Conservation (phyloP, 129 eudicot species). For the Artemisia annua region DNA sequence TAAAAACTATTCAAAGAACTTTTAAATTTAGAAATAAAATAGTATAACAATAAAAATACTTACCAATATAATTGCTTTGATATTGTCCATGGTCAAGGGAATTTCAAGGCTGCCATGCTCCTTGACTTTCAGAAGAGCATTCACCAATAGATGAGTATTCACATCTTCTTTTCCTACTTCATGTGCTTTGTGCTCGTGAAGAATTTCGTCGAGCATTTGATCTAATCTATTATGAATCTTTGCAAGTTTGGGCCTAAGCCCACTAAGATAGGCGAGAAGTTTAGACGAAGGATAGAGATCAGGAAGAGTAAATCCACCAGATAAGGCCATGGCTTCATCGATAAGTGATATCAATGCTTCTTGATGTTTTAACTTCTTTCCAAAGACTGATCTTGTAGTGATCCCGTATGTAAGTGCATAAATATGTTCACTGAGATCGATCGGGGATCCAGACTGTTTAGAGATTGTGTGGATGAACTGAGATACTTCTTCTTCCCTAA, state of each 20-base stretch:
- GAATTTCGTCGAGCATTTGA: conserved; percentile 32
- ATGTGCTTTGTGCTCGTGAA: conserved; percentile 27
- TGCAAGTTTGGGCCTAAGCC: conserved; percentile 33
- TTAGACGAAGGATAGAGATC: conserved; percentile 41
- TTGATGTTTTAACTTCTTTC: conserved; percentile 31
- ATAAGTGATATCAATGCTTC: conserved; percentile 26
- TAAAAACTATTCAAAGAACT: not conserved
- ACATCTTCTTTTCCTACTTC: conserved; percentile 24
- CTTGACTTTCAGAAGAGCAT: conserved; percentile 31
- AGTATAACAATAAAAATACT: not conserved
- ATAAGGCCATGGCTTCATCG: conserved; percentile 18
- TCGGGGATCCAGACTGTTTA: conserved; percentile 16
- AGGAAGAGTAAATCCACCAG: conserved; percentile 35
- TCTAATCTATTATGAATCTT: conserved; percentile 28
- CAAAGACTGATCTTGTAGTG: conserved; percentile 30
- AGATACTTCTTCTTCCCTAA: conserved; percentile 37
- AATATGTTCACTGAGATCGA: conserved; percentile 29
- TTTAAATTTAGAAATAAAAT: no score
- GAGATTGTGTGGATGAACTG: conserved; percentile 20
- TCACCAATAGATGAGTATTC: conserved; percentile 19
- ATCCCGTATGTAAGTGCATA: conserved; percentile 30
- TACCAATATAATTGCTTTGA: conserved; percentile 45
- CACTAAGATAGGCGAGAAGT: conserved; percentile 29
- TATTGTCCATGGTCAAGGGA: conserved; percentile 35
- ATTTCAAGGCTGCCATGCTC: conserved; percentile 29